Evolutionary conservation across 805 yeast genomes (phyloP).

Genomic region (Metschnikowia anglica): DNA sequence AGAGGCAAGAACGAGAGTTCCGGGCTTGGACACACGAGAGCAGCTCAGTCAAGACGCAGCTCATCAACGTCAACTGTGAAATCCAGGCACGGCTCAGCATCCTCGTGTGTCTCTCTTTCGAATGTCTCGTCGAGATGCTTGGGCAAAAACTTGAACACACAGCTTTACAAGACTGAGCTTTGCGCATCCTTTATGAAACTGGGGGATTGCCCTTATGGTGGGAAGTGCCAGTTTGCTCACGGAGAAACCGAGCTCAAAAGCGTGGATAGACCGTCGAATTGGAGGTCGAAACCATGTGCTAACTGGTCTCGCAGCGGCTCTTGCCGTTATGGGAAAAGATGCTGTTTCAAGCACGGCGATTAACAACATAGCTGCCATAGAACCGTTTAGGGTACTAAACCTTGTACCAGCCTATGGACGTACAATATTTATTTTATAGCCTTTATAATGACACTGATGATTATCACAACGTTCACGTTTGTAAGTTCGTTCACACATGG

Average conservation of each 20-base stretch:
- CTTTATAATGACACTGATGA: constrained; percentile 8
- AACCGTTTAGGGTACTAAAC: too few relatives aligned
- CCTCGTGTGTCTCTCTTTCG: constrained; percentile 8
- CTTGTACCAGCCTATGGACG: too few relatives aligned
- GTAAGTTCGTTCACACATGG: too few relatives aligned
- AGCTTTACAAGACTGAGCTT: constrained; percentile 84
- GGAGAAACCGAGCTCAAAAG: constrained; percentile 73
- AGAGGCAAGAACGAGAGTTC: too few relatives aligned
- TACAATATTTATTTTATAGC: constrained; percentile 8
- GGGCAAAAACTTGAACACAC: constrained; percentile 46
- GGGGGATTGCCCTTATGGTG: constrained; percentile 79
- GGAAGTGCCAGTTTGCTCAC: constrained; percentile 93
- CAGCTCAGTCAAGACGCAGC: constrained; percentile 11
- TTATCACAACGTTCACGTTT: background rate
- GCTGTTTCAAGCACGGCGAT: constrained; percentile 82
- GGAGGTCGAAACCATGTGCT: constrained; percentile 88
- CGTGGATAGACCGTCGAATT: constrained; percentile 74
- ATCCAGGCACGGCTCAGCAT: constrained; percentile 13
- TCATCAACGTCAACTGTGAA: constrained; percentile 3
- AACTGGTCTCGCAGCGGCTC: constrained; percentile 81
- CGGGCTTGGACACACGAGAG: background rate
- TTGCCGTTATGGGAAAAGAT: constrained; percentile 87
- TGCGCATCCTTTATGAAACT: constrained; percentile 74
- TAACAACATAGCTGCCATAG: constrained; percentile 4
- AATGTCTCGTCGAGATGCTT: constrained; percentile 7